Conservation (phyloP, 495 filamentous ascomycete genomes). For the Penicillium manginii region DNA sequence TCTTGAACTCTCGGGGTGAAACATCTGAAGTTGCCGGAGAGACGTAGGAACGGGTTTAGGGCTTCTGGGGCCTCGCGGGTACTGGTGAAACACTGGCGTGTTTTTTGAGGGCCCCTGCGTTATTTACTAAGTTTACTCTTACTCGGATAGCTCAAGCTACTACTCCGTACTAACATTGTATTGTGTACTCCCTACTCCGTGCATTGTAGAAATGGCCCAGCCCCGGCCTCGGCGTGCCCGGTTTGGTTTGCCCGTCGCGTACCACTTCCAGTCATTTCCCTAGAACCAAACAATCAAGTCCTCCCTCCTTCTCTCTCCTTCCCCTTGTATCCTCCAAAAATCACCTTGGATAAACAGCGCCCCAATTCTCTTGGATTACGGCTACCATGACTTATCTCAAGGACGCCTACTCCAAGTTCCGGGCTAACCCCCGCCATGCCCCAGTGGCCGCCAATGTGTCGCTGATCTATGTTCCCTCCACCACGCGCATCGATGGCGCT, state of each 20-base stretch:
- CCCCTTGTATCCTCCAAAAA: slow-evolving; percentile 9
- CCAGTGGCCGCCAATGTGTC: slow-evolving; percentile 72
- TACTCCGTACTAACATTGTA: too few relatives aligned
- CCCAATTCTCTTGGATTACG: neutral
- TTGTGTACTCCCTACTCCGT: too few relatives aligned
- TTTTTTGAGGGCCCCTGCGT: slow-evolving; percentile 29
- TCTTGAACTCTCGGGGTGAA: neutral
- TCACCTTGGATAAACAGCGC: slow-evolving; percentile 15
- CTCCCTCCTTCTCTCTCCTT: slow-evolving; percentile 6
- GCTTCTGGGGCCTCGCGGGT: slow-evolving; percentile 12
- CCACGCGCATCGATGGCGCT: slow-evolving; percentile 68
- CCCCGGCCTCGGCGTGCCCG: too few relatives aligned
- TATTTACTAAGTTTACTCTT: neutral
- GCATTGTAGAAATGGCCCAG: too few relatives aligned
- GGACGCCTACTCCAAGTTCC: slow-evolving; percentile 76
- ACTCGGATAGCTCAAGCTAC: too few relatives aligned
- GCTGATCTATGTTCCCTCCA: slow-evolving; percentile 91
- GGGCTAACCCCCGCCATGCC: slow-evolving; percentile 67
- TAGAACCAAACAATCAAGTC: neutral
- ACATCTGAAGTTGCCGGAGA: slow-evolving; percentile 40
- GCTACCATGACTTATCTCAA: slow-evolving; percentile 59
- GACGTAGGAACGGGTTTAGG: slow-evolving; percentile 21
- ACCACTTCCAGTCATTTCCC: too few relatives aligned
- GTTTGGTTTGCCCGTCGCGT: neutral
- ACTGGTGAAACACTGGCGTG: slow-evolving; percentile 50